Evolutionary conservation across 2,329 filamentous ascomycete genomes (phyloP).

Genomic region (Aspergillus niger): DNA sequence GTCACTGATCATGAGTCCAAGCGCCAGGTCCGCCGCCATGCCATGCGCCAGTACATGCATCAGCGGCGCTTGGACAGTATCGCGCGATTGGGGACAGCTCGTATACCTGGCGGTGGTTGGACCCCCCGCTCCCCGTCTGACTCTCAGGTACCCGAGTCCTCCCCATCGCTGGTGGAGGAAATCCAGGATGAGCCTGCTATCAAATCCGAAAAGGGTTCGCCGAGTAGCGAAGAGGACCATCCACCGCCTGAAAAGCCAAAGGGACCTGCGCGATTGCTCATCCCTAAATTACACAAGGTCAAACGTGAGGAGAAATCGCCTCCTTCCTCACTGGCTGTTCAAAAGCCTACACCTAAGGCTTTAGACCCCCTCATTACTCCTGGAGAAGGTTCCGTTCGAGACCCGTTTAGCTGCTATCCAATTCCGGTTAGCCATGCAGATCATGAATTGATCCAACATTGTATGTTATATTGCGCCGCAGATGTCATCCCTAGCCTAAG

Average conservation of each 20-base stretch:
- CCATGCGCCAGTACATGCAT: constrained; percentile 40
- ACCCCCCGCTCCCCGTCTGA: constrained; percentile 15
- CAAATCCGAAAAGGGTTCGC: constrained; percentile 9
- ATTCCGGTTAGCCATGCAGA: constrained; percentile 28
- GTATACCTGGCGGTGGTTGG: constrained; percentile 30
- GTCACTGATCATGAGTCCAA: constrained; percentile 36
- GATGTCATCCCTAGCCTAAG: neutral
- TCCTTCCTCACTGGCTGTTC: constrained; percentile 4
- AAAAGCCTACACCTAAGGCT: neutral
- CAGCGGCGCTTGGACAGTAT: constrained; percentile 36
- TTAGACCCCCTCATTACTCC: constrained; percentile 20
- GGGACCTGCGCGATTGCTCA: constrained; percentile 8
- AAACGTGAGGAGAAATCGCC: constrained; percentile 17
- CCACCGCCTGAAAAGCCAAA: constrained; percentile 6
- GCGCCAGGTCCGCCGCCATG: constrained; percentile 38
- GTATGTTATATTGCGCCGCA: constrained; percentile 23
- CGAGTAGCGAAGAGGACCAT: constrained; percentile 14
- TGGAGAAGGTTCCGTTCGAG: constrained; percentile 21
- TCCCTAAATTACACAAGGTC: constrained; percentile 15
- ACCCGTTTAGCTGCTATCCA: constrained; percentile 34
- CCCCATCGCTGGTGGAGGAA: constrained; percentile 17
- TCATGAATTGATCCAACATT: constrained; percentile 35
- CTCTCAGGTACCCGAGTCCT: constrained; percentile 8
- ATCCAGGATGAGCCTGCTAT: constrained; percentile 5
- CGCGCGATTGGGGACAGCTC: constrained; percentile 33